Conservation (phyloP, 768 basidiomycete genomes). For the Lyophyllum decastes region DNA sequence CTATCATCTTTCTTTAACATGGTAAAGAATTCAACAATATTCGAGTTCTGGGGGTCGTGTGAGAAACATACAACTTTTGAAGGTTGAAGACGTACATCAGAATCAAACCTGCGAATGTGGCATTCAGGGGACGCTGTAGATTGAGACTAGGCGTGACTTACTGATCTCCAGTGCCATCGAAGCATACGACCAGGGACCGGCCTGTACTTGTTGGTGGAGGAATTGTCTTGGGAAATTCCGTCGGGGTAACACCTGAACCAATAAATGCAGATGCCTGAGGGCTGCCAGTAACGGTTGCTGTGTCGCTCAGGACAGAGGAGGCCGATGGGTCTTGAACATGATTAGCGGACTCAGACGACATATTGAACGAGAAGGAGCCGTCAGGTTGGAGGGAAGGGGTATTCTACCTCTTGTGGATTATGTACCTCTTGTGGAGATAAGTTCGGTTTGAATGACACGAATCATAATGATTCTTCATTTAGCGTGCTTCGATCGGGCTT, state of each 20-base stretch:
- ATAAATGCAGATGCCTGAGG: constrained; percentile 1
- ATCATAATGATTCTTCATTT: not conserved
- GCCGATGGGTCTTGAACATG: constrained; percentile 1
- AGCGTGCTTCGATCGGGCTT: not conserved
- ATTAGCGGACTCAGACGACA: not conserved
- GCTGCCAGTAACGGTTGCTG: constrained; percentile 2
- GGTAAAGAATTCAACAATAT: constrained; percentile 38
- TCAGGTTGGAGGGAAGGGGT: not conserved
- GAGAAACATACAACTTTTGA: constrained; percentile 19
- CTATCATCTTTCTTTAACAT: constrained; percentile 38
- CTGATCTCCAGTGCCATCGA: constrained; percentile 34
- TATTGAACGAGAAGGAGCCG: not conserved
- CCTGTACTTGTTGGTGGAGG: constrained; percentile 2
- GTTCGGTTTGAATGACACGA: not conserved
- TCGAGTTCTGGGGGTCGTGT: constrained; percentile 31
- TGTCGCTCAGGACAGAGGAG: not conserved
- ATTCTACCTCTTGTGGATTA: not conserved
- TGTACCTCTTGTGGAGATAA: not conserved
- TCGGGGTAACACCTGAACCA: not conserved
- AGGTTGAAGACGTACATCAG: constrained; percentile 16
- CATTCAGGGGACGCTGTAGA: not conserved
- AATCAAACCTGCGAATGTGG: constrained; percentile 19
- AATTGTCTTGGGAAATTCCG: constrained; percentile 3
- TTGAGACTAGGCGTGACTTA: constrained; percentile 15
- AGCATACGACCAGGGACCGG: constrained; percentile 51